Conservation (phyloP, 306 rosid species). For the Medicago ruthenica region DNA sequence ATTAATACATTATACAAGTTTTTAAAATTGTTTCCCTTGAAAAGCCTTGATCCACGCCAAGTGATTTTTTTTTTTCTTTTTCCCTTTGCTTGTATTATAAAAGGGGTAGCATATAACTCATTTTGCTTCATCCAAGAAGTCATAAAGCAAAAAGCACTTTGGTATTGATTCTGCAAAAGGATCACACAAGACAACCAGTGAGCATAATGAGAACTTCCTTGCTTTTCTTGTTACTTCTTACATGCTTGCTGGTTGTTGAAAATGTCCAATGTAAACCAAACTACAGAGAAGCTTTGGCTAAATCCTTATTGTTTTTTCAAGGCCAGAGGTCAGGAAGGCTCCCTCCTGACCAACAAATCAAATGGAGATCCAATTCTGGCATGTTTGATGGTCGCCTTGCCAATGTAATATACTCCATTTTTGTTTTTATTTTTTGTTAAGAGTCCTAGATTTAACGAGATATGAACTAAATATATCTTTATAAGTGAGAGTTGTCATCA, state of each 20-base stretch:
- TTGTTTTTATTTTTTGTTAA: neutral
- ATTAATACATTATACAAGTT: neutral
- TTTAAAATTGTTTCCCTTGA: neutral
- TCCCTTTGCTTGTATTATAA: constrained; percentile 51
- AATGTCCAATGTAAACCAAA: constrained; percentile 58
- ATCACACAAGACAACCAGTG: constrained; percentile 33
- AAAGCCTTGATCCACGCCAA: constrained; percentile 65
- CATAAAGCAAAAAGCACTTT: constrained; percentile 20
- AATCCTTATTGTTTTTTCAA: constrained; percentile 82
- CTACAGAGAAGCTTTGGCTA: constrained; percentile 81
- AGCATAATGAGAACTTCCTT: constrained; percentile 29
- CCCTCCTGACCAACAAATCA: constrained; percentile 59
- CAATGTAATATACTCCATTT: constrained; percentile 41
- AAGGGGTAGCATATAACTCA: constrained; percentile 35
- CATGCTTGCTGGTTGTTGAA: constrained; percentile 33
- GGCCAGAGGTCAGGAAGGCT: constrained; percentile 92
- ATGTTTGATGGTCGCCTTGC: constrained; percentile 73
- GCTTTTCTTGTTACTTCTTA: constrained; percentile 15
- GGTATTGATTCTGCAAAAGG: constrained; percentile 21
- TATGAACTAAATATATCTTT: no score
- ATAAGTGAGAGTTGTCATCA: no score
- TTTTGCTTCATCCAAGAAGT: constrained; percentile 35
- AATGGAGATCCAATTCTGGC: constrained; percentile 80
- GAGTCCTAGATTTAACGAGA: no score
- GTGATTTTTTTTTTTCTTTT: constrained; percentile 35